phyloP scores from a whole-genome alignment of 768 basidiomycete species.

The Rhodosporidiobolus sp. region DNA sequence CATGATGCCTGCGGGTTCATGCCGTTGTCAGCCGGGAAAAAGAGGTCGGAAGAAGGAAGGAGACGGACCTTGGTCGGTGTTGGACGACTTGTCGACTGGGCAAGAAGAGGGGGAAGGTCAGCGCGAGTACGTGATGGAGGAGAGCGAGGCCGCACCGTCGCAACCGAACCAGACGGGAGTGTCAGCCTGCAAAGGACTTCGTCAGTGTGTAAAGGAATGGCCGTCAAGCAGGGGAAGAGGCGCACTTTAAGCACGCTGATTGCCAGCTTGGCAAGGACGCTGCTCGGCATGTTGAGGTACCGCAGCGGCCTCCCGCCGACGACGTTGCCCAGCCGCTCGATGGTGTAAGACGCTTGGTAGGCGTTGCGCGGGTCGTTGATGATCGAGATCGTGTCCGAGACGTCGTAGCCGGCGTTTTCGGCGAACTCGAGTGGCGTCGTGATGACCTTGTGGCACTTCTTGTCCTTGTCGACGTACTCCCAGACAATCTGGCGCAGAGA shows the following conservation, averaged over 20 bases:
- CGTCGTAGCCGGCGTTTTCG: slow-evolving; percentile 53
- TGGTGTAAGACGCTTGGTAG: slow-evolving; percentile 75
- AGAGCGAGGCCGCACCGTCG: slow-evolving; percentile 49
- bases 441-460: slow-evolving; percentile 55
- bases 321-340: slow-evolving; percentile 87
- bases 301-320: slow-evolving; percentile 81
- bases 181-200: slow-evolving; percentile 44
- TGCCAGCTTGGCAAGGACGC: slow-evolving; percentile 68
- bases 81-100: slow-evolving; percentile 74
- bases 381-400: slow-evolving; percentile 69
- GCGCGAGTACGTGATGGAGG: slow-evolving; percentile 53
- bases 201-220: slow-evolving; percentile 47
- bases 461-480: slow-evolving; percentile 83
- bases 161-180: slow-evolving; percentile 50
- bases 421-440: slow-evolving; percentile 81
- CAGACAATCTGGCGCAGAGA: slow-evolving; percentile 60
- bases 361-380: slow-evolving; percentile 90
- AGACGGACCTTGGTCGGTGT: slow-evolving; percentile 54
- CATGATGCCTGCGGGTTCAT: slow-evolving; percentile 78
- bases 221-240: neutral
- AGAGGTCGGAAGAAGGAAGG: no score
- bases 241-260: slow-evolving; percentile 40
- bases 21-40: no score
- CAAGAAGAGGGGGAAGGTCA: neutral
- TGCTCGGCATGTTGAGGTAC: slow-evolving; percentile 52